These are phyloP conservation scores for Cystofilobasidium bisporidii DNA, from an alignment of 768 basidiomycete species.

Conservation along the genomic window DNA sequence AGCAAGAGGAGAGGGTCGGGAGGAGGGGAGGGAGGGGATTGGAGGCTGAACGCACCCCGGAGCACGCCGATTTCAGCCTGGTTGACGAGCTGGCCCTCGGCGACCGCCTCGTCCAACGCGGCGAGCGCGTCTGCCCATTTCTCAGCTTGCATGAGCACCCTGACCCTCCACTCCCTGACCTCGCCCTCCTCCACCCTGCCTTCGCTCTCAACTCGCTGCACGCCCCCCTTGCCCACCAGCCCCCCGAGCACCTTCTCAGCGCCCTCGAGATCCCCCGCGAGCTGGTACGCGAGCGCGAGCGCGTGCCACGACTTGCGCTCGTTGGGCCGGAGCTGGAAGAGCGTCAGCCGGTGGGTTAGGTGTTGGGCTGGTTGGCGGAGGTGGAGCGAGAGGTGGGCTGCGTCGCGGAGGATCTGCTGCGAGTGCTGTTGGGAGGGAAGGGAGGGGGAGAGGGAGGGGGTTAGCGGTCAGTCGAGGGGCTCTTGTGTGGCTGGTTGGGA, in stretches of 20 bases:
- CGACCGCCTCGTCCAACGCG: slow-evolving; percentile 36
- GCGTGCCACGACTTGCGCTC: slow-evolving; percentile 82
- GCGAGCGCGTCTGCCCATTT: slow-evolving; percentile 34
- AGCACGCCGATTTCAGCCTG: not conserved
- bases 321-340: slow-evolving; percentile 69
- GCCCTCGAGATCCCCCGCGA: slow-evolving; percentile 63
- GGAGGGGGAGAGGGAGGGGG: not conserved
- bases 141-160: slow-evolving; percentile 61
- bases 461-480: not conserved
- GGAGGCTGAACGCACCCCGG: not conserved
- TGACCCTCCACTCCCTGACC: slow-evolving; percentile 64
- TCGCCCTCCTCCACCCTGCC: slow-evolving; percentile 61
- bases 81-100: slow-evolving; percentile 49
- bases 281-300: slow-evolving; percentile 75
- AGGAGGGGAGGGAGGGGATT: too few species aligned
- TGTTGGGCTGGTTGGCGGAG: slow-evolving; percentile 67
- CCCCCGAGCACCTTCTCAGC: slow-evolving; percentile 64
- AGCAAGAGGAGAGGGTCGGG: too few species aligned
- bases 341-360: slow-evolving; percentile 68
- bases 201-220: slow-evolving; percentile 50
- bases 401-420: slow-evolving; percentile 81
- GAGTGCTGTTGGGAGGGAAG: slow-evolving; percentile 57
- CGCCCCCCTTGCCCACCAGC: slow-evolving; percentile 55
- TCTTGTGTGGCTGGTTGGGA: too few species aligned
- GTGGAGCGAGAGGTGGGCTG: slow-evolving; percentile 79